phyloP scores from a whole-genome alignment of 345 rosid genomes.

The Populus nigra region DNA sequence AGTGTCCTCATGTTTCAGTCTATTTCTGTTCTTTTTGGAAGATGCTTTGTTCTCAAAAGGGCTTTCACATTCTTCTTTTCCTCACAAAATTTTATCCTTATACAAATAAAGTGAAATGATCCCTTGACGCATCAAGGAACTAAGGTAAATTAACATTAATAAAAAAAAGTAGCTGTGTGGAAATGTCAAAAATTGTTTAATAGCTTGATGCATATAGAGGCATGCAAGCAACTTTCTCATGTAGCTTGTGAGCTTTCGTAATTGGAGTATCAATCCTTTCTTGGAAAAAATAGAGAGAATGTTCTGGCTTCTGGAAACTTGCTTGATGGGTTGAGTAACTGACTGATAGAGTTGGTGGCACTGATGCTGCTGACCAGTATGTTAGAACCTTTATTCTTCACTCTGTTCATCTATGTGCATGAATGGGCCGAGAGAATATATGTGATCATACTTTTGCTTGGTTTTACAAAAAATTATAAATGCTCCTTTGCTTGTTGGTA shows the following conservation, averaged over 20 bases:
- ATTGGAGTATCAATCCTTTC: not conserved
- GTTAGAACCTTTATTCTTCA: not conserved
- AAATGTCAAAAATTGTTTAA: not conserved
- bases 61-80: not conserved
- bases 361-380: not conserved
- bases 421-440: not conserved
- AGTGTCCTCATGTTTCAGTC: not conserved
- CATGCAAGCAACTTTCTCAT: not conserved
- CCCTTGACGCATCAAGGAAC: not conserved
- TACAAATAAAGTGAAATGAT: not conserved
- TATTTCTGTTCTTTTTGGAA: not conserved
- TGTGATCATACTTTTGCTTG: not conserved
- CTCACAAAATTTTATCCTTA: not conserved
- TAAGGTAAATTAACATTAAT: not conserved
- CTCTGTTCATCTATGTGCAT: not conserved
- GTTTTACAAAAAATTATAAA: not conserved
- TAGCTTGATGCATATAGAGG: not conserved
- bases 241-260: not conserved
- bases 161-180: not conserved
- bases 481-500: not conserved
- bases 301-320: not conserved
- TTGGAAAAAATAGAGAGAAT: not conserved
- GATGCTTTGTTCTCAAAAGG: not conserved
- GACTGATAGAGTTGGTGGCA: not conserved
- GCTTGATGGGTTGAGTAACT: not conserved